Evolutionary conservation across 192 early-diverging fungal species (phyloP).

Genomic region (Dissophora globulifera): DNA sequence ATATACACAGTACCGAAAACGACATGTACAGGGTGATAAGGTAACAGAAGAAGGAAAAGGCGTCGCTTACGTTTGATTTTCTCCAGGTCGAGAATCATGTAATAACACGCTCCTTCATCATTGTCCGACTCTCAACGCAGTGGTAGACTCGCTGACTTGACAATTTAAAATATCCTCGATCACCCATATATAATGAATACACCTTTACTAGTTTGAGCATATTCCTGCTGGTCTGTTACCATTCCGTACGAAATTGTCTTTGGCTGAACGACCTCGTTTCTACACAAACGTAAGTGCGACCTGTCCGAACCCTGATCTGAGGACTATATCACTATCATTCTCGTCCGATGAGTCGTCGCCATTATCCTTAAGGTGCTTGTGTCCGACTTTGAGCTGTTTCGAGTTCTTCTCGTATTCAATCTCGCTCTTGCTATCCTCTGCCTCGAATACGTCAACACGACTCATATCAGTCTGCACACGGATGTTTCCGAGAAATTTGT

Average conservation of each 20-base stretch:
- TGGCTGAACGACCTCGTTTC: background rate
- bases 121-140: too few relatives aligned
- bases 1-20: constrained; percentile 29
- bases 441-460: background rate
- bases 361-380: background rate
- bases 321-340: background rate
- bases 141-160: too few relatives aligned
- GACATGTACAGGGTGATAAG: constrained; percentile 40
- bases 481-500: constrained; percentile 10
- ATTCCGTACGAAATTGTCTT: too few relatives aligned
- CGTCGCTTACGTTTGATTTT: background rate
- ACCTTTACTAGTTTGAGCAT: too few relatives aligned
- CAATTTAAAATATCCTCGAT: too few relatives aligned
- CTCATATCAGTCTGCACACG: background rate
- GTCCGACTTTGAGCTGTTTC: background rate
- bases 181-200: too few relatives aligned
- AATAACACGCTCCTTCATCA: too few relatives aligned
- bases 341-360: background rate
- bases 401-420: constrained; percentile 15
- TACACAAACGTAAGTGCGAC: constrained; percentile 1
- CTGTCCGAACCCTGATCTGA: background rate
- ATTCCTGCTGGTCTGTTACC: too few relatives aligned
- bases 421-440: background rate
- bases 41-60: background rate
- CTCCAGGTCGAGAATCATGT: too few relatives aligned